Conservation (phyloP, 768 basidiomycete genomes). For the Chiua virens region DNA sequence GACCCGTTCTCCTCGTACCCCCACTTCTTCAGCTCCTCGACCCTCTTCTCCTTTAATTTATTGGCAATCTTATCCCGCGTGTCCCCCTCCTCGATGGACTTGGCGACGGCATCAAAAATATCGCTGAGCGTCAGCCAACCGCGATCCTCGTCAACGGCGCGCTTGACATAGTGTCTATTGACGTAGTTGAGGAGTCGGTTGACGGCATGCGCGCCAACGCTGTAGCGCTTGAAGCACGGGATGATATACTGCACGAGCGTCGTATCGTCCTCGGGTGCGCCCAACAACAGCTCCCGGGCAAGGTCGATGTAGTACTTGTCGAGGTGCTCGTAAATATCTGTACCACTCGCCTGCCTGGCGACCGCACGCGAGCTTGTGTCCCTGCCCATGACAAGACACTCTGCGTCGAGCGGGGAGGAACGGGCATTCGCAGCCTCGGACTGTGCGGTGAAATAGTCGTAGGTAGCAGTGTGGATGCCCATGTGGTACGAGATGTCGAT, state of each 20-base stretch:
- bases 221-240: conserved; percentile 69
- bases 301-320: conserved; percentile 69
- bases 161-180: conserved; percentile 71
- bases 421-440: conserved; percentile 43
- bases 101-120: conserved; percentile 59
- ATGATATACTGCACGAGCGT: conserved; percentile 69
- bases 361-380: conserved; percentile 6
- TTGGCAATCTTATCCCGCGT: conserved; percentile 61
- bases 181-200: conserved; percentile 75
- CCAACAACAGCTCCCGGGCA: conserved; percentile 60
- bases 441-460: conserved; percentile 75
- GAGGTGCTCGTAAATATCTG: conserved; percentile 71
- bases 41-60: conserved; percentile 56
- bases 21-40: conserved; percentile 70
- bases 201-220: conserved; percentile 63
- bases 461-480: conserved; percentile 78
- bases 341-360: conserved; percentile 44
- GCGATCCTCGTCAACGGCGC: conserved; percentile 74
- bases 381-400: conserved; percentile 18
- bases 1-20: conserved; percentile 57
- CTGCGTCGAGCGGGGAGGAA: conserved; percentile 6
- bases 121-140: conserved; percentile 75
- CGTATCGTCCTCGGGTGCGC: conserved; percentile 64
- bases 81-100: conserved; percentile 48
- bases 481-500: conserved; percentile 73